Percentiles rank a stretch among this genome's conserved stretches.
These are phyloP conservation scores for Balamuthia mandrillaris DNA, from an alignment of 208 protist species.

Conservation along the genomic window DNA sequence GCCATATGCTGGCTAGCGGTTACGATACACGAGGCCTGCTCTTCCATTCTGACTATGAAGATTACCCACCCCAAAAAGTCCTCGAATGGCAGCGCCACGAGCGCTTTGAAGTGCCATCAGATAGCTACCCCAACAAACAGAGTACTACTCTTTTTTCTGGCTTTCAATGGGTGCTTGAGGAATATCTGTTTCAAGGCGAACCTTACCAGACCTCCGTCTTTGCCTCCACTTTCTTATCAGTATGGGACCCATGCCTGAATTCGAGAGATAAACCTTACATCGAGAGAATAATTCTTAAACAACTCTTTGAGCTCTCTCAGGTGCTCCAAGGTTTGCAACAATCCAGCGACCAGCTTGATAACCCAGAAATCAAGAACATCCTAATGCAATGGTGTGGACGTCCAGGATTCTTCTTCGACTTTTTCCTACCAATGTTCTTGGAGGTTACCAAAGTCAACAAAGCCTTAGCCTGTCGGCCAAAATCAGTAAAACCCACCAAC, in stretches of 20 bases:
- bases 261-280: background rate
- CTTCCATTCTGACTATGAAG: background rate
- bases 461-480: background rate
- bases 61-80: no score
- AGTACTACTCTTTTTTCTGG: slow-evolving; percentile 33
- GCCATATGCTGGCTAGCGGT: background rate
- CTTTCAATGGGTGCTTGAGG: background rate
- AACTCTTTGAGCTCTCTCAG: background rate
- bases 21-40: background rate
- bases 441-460: background rate
- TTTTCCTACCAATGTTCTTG: background rate
- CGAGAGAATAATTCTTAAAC: background rate
- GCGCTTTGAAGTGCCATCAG: background rate
- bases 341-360: background rate
- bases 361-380: background rate
- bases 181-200: background rate
- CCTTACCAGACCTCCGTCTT: slow-evolving; percentile 6
- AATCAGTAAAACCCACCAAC: background rate
- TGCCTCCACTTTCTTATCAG: background rate
- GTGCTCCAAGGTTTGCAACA: background rate
- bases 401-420: slow-evolving; percentile 15
- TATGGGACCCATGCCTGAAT: background rate
- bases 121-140: no score
- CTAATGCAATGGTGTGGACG: background rate
- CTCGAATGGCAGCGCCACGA: background rate